phyloP scores from a whole-genome alignment of 2,329 filamentous ascomycete species.

The Ramularia endophylla region DNA sequence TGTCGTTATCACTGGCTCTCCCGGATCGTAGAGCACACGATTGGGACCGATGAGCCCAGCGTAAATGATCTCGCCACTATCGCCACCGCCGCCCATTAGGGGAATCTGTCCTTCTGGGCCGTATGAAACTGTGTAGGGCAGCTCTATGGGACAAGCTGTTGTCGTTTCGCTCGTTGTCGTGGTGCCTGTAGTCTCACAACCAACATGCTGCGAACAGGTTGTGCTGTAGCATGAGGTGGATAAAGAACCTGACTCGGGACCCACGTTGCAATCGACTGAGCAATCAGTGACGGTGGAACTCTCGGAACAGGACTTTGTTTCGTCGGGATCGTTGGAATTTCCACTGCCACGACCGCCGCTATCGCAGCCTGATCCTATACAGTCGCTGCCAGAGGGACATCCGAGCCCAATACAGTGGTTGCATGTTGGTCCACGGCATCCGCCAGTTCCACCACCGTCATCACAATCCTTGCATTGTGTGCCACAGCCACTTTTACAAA shows the following conservation, averaged over 20 bases:
- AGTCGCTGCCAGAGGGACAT: conserved; percentile 6
- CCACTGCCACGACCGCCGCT: neutral
- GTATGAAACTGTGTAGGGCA: neutral
- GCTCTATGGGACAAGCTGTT: neutral
- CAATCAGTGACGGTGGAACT: neutral
- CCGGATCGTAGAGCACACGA: neutral
- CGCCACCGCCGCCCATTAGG: neutral
- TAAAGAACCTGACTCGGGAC: neutral
- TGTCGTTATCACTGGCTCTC: too few relatives aligned
- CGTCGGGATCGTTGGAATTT: neutral
- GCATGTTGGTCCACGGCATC: too few relatives aligned
- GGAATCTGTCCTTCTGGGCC: neutral
- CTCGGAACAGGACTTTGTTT: neutral
- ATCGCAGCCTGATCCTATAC: conserved; percentile 8
- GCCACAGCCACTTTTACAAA: conserved; percentile 5
- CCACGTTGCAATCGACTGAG: conserved; percentile 1
- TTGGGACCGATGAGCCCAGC: neutral
- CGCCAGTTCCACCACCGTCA: too few relatives aligned
- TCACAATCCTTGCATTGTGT: neutral
- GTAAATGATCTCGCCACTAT: neutral
- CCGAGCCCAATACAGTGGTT: conserved; percentile 7
- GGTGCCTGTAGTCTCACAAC: neutral
- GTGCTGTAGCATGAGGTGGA: conserved; percentile 1
- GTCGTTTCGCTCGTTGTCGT: neutral
- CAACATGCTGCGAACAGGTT: neutral